Evolutionary conservation across 257 asterid species (phyloP), one percentile per base, ranked within the genome.

Genomic region (Handroanthus guayacan): DNA sequence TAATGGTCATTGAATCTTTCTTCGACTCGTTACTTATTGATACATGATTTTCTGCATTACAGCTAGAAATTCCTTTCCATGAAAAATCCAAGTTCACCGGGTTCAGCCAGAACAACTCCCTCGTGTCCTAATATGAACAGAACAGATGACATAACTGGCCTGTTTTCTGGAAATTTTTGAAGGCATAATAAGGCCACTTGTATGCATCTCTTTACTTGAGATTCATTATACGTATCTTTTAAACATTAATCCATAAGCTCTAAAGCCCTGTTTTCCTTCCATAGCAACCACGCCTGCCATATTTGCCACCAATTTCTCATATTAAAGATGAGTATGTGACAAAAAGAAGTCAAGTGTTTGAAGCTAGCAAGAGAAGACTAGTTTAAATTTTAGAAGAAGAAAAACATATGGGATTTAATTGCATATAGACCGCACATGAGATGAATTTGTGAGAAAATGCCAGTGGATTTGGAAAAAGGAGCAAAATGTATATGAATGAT

Each of bases 151-250:
- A 78, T 78, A 3, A 43, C 54, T 45, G 89, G 88, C 75, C 88
- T 56, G 11, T 84, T 85, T 56, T 79, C 74, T 9, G 82, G 62
- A 38, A 17, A 38, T 74, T 75, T 71, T 74, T 86, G 88, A 54
- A 82, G 83, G 5, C 90, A 86, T 47, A 86, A 20, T 37, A 87
- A 75, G 8, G 75, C 87, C 36, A 86, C 87, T 5, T 86, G 91
- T 5, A 86, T 56, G 45, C 89, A 84, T 77, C 86, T 87, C 75
- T 62, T 57, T 34, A 83, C 88, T 78, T 83, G 75, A 10, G 83
- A 64, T 76, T 77, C 81, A 31, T 36, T 45, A 2, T 11, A 77
- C 1, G 82, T 50, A 51, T 74, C 74, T 3, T 6, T 54, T n/a
- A 85, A 56, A 48, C 78, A 68, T 36, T 39, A 79, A 57, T 87